A percentile compares a stretch with the other conserved stretches of the same genome.
These are phyloP conservation scores for Oryza brachyantha DNA, from an alignment of 176 grass and related monocot genomes.

Conservation along the genomic window DNA sequence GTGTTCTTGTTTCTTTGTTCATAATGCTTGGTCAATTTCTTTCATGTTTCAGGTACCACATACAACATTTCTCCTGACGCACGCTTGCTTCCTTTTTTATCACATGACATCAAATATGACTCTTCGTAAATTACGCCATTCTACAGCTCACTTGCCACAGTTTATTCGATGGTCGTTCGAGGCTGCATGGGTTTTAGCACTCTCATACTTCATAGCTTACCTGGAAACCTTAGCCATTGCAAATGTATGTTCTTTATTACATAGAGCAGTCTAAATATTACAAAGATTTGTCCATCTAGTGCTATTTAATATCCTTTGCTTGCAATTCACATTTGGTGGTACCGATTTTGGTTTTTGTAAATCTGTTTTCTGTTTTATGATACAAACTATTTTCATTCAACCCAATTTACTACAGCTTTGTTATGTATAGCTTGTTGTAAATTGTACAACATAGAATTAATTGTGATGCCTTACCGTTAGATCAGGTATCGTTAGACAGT, in stretches of 20 bases:
- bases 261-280: neutral
- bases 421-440: neutral
- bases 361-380: neutral
- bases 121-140: conserved; percentile 66
- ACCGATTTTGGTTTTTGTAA: neutral
- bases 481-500: neutral
- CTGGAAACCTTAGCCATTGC: conserved; percentile 91
- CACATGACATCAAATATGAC: conserved; percentile 93
- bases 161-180: conserved; percentile 62
- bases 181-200: conserved; percentile 70
- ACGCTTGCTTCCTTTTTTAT: conserved; percentile 90
- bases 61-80: conserved; percentile 78
- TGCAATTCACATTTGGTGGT: neutral
- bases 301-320: neutral
- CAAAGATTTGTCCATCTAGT: neutral
- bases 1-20: neutral
- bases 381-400: neutral
- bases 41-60: conserved; percentile 84
- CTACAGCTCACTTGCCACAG: conserved; percentile 56
- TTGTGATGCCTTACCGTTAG: neutral
- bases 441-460: neutral
- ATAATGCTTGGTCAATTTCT: neutral
- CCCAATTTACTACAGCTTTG: neutral
- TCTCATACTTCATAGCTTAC: conserved; percentile 94
- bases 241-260: conserved; percentile 64